Evolutionary conservation across 2,329 filamentous ascomycete species (phyloP).

Genomic region (Sporothrix pseudoabietina): DNA sequence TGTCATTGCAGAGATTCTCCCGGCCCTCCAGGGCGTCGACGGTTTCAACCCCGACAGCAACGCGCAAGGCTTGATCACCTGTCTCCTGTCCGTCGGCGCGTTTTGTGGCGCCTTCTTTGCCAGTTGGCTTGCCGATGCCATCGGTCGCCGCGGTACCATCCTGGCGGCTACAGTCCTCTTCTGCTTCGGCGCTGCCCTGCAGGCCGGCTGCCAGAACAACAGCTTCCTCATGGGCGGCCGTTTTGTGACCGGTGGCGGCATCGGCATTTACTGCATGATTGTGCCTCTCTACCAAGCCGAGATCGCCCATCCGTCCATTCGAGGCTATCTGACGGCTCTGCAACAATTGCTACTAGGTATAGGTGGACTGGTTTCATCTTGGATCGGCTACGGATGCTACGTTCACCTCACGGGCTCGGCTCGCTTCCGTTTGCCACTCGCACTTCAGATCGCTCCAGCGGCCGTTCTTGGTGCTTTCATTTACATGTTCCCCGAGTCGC

Average conservation of each 20-base stretch:
- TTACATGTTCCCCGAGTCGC: conserved; percentile 3
- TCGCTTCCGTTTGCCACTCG: background rate
- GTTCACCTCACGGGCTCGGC: background rate
- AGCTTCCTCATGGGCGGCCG: background rate
- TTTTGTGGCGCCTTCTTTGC: conserved; percentile 7
- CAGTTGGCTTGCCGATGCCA: conserved; percentile 10
- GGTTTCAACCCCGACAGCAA: background rate
- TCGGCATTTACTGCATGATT: conserved; percentile 13
- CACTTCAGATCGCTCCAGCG: background rate
- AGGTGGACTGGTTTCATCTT: background rate
- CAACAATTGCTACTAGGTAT: background rate
- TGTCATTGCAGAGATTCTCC: conserved; percentile 5
- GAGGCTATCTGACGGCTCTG: background rate
- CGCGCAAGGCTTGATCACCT: background rate
- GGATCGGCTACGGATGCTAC: conserved; percentile 5
- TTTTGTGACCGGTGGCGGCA: background rate
- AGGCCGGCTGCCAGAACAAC: conserved; percentile 4
- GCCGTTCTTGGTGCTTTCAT: background rate
- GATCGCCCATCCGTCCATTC: conserved; percentile 5
- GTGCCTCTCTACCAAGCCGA: conserved; percentile 5
- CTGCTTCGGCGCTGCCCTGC: conserved; percentile 10
- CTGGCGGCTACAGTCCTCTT: background rate
- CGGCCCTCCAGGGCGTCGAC: background rate
- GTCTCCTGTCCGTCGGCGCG: background rate
- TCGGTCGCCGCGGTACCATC: conserved; percentile 4